A percentile compares a stretch with the other conserved stretches of the same genome.
Conservation (phyloP, 345 rosid genomes). For the Cardamine resedifolia region DNA sequence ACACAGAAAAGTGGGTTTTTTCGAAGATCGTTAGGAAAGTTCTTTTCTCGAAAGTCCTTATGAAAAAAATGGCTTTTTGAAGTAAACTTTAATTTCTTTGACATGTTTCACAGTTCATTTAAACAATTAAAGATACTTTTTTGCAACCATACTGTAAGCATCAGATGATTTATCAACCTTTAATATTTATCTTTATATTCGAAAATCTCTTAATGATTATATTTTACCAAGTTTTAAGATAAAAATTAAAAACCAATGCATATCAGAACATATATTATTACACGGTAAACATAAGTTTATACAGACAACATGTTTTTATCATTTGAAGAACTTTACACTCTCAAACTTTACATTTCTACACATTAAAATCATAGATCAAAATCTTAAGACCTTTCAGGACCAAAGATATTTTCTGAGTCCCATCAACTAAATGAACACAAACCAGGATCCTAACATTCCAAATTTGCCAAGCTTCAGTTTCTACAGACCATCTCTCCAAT, state of each 20-base stretch:
- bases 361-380: slow-evolving; percentile 29
- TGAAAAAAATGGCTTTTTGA: too few species aligned
- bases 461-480: slow-evolving; percentile 8
- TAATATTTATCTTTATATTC: too few species aligned
- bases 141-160: too few species aligned
- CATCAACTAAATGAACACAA: slow-evolving; percentile 29
- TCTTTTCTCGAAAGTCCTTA: too few species aligned
- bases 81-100: too few species aligned
- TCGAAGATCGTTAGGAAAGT: too few species aligned
- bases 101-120: too few species aligned
- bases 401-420: slow-evolving; percentile 19
- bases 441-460: slow-evolving; percentile 11
- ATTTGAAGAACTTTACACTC: slow-evolving; percentile 29
- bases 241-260: neutral
- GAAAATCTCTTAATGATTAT: too few species aligned
- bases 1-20: too few species aligned
- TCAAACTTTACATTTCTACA: slow-evolving; percentile 33
- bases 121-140: too few species aligned
- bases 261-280: slow-evolving; percentile 7
- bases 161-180: too few species aligned
- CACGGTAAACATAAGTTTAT: slow-evolving; percentile 9
- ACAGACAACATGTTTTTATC: neutral
- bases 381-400: slow-evolving; percentile 30
- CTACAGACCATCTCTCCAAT: slow-evolving; percentile 26
- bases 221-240: neutral